Conservation (phyloP, 2,329 filamentous ascomycete genomes). For the Paecilomyces formosus region DNA sequence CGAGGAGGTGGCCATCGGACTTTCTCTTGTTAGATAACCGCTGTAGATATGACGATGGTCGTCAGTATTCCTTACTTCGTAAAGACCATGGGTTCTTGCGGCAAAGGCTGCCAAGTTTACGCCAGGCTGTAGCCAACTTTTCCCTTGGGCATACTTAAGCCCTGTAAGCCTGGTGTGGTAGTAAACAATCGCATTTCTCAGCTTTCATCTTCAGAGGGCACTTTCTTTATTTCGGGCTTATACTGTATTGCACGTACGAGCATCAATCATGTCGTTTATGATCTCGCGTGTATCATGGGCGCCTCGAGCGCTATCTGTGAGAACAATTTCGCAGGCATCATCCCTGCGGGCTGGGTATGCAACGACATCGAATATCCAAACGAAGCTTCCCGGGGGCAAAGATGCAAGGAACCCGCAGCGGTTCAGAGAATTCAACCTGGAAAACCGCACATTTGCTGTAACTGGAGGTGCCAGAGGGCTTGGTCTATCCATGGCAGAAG, state of each 20-base stretch:
- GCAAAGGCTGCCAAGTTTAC: neutral
- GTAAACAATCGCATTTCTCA: neutral
- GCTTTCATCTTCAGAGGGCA: neutral
- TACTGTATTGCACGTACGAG: neutral
- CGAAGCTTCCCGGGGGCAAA: slow-evolving; percentile 17
- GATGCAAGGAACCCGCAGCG: slow-evolving; percentile 19
- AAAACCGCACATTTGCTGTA: slow-evolving; percentile 33
- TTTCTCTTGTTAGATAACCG: neutral
- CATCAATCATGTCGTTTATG: neutral
- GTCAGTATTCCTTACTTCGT: neutral
- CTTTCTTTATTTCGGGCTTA: neutral
- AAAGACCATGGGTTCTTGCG: neutral
- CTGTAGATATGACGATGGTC: neutral
- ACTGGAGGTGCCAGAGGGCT: slow-evolving; percentile 39
- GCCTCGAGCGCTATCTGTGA: neutral
- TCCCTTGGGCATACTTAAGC: neutral
- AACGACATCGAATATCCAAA: slow-evolving; percentile 18
- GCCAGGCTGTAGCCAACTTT: neutral
- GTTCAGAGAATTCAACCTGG: slow-evolving; percentile 37
- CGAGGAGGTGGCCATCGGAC: neutral
- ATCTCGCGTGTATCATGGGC: neutral
- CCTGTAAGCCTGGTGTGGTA: neutral
- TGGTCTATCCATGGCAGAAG: slow-evolving; percentile 39
- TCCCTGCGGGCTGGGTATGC: neutral
- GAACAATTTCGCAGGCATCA: neutral